Evolutionary conservation across 345 rosid genomes (phyloP).

Genomic region (Populus tremula): DNA sequence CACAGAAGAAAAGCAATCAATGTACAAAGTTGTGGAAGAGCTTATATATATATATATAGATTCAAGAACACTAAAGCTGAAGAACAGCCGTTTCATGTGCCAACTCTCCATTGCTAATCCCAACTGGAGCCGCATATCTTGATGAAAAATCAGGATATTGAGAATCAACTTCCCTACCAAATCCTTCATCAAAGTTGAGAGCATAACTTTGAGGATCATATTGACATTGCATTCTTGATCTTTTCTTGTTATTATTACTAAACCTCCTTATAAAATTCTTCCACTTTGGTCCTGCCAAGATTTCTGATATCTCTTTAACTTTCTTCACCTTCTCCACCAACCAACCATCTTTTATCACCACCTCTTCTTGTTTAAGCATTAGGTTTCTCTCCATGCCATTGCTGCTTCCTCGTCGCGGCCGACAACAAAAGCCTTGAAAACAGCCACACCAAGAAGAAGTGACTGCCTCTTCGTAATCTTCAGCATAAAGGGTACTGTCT

Average conservation of each 20-base stretch:
- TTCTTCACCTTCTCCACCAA: conserved; percentile 32
- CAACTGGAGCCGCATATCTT: conserved; percentile 40
- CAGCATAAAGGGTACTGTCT: conserved; percentile 9
- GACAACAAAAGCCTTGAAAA: conserved; percentile 19
- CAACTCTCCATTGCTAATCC: conserved; percentile 7
- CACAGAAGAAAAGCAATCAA: too few species aligned
- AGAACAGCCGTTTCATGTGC: too few species aligned
- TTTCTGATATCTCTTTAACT: conserved; percentile 44
- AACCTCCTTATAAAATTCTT: conserved; percentile 56
- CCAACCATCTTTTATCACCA: conserved; percentile 31
- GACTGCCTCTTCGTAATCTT: conserved; percentile 32
- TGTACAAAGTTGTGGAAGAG: too few species aligned
- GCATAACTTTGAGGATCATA: conserved; percentile 66
- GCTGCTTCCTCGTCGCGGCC: conserved; percentile 23
- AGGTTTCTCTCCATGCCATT: conserved; percentile 11
- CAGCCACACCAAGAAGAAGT: conserved; percentile 37
- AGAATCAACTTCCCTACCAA: conserved; percentile 12
- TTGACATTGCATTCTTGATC: conserved; percentile 34
- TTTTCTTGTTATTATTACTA: conserved; percentile 31
- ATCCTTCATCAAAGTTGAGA: conserved; percentile 71
- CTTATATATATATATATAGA: too few species aligned
- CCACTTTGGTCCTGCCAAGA: conserved; percentile 58
- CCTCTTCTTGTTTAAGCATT: conserved; percentile 11
- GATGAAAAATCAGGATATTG: conserved; percentile 30
- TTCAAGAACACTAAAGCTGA: too few species aligned